Evolutionary conservation across 129 eudicot genomes (phyloP).

Genomic region (Pulicaria dysenterica): DNA sequence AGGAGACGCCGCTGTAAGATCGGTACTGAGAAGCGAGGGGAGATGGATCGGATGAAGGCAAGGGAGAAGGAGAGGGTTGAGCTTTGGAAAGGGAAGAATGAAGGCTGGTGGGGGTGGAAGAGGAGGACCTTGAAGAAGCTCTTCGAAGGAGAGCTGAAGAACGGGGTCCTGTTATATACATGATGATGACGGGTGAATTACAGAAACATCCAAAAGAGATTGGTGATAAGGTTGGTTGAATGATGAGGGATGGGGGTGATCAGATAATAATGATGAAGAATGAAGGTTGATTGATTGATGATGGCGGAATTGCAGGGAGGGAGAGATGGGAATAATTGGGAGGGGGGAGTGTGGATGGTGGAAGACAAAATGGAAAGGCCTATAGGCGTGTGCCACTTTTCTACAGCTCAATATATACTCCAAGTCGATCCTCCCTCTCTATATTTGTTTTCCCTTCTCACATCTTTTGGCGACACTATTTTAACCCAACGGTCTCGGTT

Average conservation of each 20-base stretch:
- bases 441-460: background rate
- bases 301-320: constrained; percentile 21
- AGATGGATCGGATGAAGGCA: constrained; percentile 14
- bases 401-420: background rate
- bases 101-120: constrained; percentile 35
- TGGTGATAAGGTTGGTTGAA: constrained; percentile 28
- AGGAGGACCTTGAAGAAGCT: constrained; percentile 33
- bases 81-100: constrained; percentile 22
- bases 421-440: background rate
- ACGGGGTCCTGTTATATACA: constrained; percentile 55
- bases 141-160: constrained; percentile 56
- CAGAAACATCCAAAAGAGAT: constrained; percentile 32
- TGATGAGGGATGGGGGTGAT: constrained; percentile 14
- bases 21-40: constrained; percentile 20
- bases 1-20: constrained; percentile 37
- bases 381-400: constrained; percentile 53
- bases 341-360: constrained; percentile 25
- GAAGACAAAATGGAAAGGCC: constrained; percentile 22
- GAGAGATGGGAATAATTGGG: background rate
- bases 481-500: too few species aligned
- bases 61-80: background rate
- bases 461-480: too few species aligned
- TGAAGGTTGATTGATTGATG: background rate
- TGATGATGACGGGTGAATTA: constrained; percentile 27
- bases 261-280: background rate